Conservation (phyloP, 805 yeast species). For the Kuraishia ogatae region DNA sequence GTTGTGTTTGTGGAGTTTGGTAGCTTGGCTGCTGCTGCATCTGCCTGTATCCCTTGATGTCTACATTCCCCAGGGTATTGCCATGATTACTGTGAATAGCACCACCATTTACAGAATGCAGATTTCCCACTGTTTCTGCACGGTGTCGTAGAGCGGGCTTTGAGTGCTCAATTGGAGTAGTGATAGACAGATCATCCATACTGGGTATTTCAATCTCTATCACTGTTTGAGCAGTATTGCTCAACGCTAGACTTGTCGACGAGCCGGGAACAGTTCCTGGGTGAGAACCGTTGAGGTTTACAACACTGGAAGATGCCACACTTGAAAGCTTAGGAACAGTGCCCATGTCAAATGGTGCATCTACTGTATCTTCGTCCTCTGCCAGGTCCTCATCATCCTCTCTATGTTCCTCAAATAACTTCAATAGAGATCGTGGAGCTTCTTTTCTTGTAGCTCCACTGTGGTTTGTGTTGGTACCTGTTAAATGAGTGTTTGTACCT, state of each 20-base stretch:
- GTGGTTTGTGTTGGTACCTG: constrained; percentile 2
- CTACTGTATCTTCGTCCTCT: not conserved
- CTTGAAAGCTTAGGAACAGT: not conserved
- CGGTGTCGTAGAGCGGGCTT: not conserved
- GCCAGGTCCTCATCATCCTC: constrained; percentile 19
- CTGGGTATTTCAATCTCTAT: constrained; percentile 63
- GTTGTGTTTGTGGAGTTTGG: not conserved
- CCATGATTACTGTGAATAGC: not conserved
- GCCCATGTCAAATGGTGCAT: not conserved
- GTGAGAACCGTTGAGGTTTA: constrained; percentile 1
- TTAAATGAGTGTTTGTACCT: not conserved
- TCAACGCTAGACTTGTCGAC: not conserved
- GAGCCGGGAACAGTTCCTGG: not conserved
- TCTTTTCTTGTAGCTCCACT: constrained; percentile 24
- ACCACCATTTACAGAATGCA: not conserved
- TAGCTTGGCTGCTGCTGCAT: not conserved
- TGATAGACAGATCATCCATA: constrained; percentile 34
- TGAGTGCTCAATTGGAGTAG: not conserved
- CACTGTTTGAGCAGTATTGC: constrained; percentile 41
- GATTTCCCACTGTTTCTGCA: not conserved
- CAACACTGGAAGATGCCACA: not conserved
- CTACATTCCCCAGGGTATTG: not conserved
- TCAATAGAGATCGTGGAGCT: constrained; percentile 66
- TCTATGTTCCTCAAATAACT: constrained; percentile 53
- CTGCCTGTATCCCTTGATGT: not conserved